Evolutionary conservation across 169 alveolate species (phyloP).

Genomic region (Cryptosporidium muris): DNA sequence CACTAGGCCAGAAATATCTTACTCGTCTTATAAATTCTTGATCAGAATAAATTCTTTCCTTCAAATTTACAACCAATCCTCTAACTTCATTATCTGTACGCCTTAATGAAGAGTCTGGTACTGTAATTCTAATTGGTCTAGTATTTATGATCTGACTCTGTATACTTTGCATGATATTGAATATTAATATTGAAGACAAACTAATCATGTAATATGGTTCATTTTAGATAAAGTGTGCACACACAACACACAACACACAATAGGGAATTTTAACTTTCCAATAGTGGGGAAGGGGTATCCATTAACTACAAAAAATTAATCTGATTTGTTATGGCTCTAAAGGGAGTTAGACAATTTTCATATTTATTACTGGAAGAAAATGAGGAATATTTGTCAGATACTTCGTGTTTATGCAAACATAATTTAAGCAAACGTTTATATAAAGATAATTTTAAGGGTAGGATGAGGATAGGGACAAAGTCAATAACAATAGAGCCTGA

Average conservation of each 20-base stretch:
- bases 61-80: constrained; percentile 25
- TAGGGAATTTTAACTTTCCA: too few relatives aligned
- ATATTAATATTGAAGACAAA: too few relatives aligned
- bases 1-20: constrained; percentile 66
- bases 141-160: constrained; percentile 22
- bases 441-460: constrained; percentile 74
- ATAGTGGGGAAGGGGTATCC: too few relatives aligned
- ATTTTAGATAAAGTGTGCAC: too few relatives aligned
- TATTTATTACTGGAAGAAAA: constrained; percentile 47
- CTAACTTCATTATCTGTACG: constrained; percentile 61
- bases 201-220: too few relatives aligned
- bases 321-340: constrained; percentile 13
- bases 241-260: too few relatives aligned
- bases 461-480: constrained; percentile 83
- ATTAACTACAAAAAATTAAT: too few relatives aligned
- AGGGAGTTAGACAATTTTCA: constrained; percentile 56
- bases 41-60: constrained; percentile 55
- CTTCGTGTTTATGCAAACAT: constrained; percentile 28
- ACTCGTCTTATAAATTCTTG: constrained; percentile 59
- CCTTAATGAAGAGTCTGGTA: constrained; percentile 60
- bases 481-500: constrained; percentile 85
- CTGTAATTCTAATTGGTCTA: constrained; percentile 65
- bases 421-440: not conserved
- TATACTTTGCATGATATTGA: not conserved
- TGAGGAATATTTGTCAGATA: constrained; percentile 58